Base-by-base conservation (phyloP, 2,329 filamentous ascomycete genomes). In the Metarhizium album region DNA sequence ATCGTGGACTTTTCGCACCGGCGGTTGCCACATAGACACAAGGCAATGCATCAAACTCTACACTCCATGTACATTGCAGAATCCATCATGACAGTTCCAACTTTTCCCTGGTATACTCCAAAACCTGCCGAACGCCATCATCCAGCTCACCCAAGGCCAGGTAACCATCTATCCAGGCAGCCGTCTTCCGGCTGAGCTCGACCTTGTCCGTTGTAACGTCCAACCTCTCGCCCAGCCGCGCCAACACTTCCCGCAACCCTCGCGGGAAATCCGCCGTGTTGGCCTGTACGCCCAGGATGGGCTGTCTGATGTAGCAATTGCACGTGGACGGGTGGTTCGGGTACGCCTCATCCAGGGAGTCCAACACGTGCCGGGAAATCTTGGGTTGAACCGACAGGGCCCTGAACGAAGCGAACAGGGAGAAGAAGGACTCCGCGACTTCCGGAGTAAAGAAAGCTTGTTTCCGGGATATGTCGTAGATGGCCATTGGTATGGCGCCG, bases 401-500 rank as follows among this genome's bases (percentile, higher is more conserved):
- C 20, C 75, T 72, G 65, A 95, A 96, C 5, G 75, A 71, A 2
- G 80, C 74, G 56, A 95, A 86, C 70, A 94, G 78, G 60, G 86
- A 73, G 67, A 93, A 97, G 68, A 96, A 95, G 22, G 78, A 71
- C 60, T 85, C 82, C 3, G 82, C 88, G 6, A 89, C 75, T 1
- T 73, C 70, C 2, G 82, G 68, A 53, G 78, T 79, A 64, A 84
- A 82, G 57, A 86, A 82, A 48, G 86, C 79, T 60, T 95, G 84
- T 65, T 86, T 88, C 70, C 83, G 82, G 5, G 90, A 84, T 22
- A 88, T 82, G 61, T 95, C 89, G 62, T 95, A 96, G 46, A 98
- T 87, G 38, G 91, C 90, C 51, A 90, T 79, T 2, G 93, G 90
- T 58, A 98, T 95, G 16, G 89, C 93, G n/a, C 93, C 93, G 53